Evolutionary conservation across 345 rosid genomes (phyloP), one percentile per base, ranked within the genome.

Genomic region (Arabidopsis suecica): DNA sequence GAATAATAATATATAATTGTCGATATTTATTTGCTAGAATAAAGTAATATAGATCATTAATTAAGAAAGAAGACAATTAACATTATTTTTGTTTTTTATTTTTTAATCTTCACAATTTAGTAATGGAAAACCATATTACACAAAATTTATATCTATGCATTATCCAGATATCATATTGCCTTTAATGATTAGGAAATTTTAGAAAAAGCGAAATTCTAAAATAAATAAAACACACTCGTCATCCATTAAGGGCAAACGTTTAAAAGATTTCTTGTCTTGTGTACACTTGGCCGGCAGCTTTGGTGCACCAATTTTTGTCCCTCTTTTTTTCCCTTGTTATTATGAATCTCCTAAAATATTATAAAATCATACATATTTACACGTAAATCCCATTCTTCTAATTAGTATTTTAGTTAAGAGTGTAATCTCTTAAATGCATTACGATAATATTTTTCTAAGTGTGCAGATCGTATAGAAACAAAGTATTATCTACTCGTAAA

Each of bases 231-330:
- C 5, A 48, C 54, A 48, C 44, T 75, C 37, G 74, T 54, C 62
- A 53, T 68, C 74, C 69, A 68, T 61, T 38, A 61, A 61, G 9
- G 56, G 69, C 44, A 76, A 68, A 68, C 64, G 69, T 76, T 68
- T 68, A 68, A 60, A 76, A 60, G 40, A 51, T 50, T 51, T 61
- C 0, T 76, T 69, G 74, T 69, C 74, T 68, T 53, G 69, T 51
- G 74, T 61, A 76, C 32, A 61, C 69, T 76, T 76, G 79, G 74
- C 69, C 69, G 74, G 79, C 69, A 61, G 64, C 65, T 34, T 76
- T 30, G 69, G 64, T 53, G 62, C 79, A 68, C 79, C 64, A 51
- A 11, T 20, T 42, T 60, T 53, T 74, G 73, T 66, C 51, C 50
- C 41, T 45, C 69, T 4, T 58, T 60, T 71, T 7, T 3, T 4